phyloP scores from a whole-genome alignment of 108 stramenopile species.

The Skeletonema menzelii region DNA sequence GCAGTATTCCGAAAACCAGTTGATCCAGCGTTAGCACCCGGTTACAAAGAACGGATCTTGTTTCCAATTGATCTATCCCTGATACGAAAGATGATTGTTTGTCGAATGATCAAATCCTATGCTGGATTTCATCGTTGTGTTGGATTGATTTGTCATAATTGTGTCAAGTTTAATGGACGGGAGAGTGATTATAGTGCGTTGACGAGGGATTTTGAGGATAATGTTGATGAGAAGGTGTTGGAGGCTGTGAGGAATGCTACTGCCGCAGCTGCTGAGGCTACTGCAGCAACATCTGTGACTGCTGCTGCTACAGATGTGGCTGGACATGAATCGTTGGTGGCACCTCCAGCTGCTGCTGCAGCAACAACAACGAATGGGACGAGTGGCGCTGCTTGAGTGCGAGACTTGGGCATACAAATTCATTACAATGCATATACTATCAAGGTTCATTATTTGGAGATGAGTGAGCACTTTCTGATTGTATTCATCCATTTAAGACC shows the following conservation, averaged over 20 bases:
- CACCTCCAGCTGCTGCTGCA: neutral
- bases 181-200: constrained; percentile 79
- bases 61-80: constrained; percentile 82
- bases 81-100: constrained; percentile 73
- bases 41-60: constrained; percentile 71
- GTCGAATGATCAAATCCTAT: constrained; percentile 55
- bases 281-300: neutral
- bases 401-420: neutral
- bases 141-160: constrained; percentile 81
- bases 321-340: neutral
- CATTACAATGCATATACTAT: neutral
- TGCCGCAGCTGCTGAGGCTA: constrained; percentile 1
- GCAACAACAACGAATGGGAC: neutral
- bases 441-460: neutral
- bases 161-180: constrained; percentile 71
- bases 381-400: neutral
- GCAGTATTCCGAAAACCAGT: constrained; percentile 84
- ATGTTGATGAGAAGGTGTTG: constrained; percentile 52
- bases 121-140: constrained; percentile 56
- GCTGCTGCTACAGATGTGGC: neutral
- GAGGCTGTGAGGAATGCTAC: constrained; percentile 33
- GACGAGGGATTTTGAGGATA: constrained; percentile 70
- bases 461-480: neutral
- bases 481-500: neutral
- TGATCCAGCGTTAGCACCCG: constrained; percentile 75